Conservation (phyloP, 2,329 filamentous ascomycete species). For the Aureobasidium zeae region DNA sequence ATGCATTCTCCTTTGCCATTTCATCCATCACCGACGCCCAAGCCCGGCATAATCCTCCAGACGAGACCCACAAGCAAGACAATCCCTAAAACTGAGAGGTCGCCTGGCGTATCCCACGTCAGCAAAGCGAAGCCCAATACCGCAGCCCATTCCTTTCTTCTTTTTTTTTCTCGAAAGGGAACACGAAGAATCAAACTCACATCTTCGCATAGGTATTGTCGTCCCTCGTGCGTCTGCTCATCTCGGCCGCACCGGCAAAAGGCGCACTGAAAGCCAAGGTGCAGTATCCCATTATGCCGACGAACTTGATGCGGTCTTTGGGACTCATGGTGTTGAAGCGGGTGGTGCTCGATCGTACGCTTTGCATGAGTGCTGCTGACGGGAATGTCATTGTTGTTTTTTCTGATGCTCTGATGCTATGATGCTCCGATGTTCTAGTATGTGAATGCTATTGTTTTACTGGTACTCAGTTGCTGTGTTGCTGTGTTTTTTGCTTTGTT, state of each 20-base stretch:
- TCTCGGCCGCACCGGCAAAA: slow-evolving; percentile 27
- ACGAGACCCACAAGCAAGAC: slow-evolving; percentile 25
- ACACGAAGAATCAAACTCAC: too few species aligned
- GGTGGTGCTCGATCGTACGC: slow-evolving; percentile 22
- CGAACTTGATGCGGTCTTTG: slow-evolving; percentile 23
- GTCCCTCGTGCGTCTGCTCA: slow-evolving; percentile 25
- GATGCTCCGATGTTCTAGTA: too few species aligned
- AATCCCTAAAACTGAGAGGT: slow-evolving; percentile 29
- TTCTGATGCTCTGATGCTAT: too few species aligned
- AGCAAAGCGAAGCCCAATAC: too few species aligned
- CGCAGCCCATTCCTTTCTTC: too few species aligned
- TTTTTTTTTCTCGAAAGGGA: too few species aligned
- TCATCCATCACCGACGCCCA: background rate
- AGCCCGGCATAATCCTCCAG: slow-evolving; percentile 28
- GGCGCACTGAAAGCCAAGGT: slow-evolving; percentile 28
- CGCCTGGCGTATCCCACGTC: slow-evolving; percentile 22
- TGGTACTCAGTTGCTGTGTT: too few species aligned
- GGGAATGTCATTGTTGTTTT: slow-evolving; percentile 7
- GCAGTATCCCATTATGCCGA: slow-evolving; percentile 26
- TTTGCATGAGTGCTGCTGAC: slow-evolving; percentile 18
- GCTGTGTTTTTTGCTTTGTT: too few species aligned
- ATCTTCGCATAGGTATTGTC: slow-evolving; percentile 27
- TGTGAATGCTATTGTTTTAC: too few species aligned
- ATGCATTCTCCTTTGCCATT: background rate
- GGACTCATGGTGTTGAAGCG: slow-evolving; percentile 17